Conservation (phyloP, 176 grass and related monocot species). For the Zizania latifolia region DNA sequence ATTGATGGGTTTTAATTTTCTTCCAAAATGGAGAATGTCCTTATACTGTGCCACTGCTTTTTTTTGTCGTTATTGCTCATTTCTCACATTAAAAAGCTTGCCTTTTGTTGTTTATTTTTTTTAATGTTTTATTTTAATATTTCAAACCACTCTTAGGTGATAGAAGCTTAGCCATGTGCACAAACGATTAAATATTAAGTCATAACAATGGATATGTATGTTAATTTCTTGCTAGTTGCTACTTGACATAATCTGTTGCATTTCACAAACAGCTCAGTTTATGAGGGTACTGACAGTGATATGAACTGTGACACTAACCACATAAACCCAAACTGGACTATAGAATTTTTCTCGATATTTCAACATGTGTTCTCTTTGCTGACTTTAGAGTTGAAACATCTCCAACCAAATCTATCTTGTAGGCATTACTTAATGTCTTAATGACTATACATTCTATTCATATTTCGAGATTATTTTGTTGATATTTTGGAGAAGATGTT, state of each 20-base stretch:
- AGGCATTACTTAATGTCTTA: neutral
- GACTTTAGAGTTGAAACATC: neutral
- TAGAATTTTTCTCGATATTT: neutral
- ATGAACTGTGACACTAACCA: neutral
- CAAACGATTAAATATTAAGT: neutral
- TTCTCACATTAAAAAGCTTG: neutral
- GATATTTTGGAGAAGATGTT: neutral
- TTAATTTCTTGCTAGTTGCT: neutral
- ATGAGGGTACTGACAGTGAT: neutral
- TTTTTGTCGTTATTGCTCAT: neutral
- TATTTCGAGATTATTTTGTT: neutral
- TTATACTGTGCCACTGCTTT: neutral
- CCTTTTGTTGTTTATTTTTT: neutral
- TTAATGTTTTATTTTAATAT: too few species aligned
- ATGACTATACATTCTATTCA: neutral
- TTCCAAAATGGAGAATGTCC: neutral
- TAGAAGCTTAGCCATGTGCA: neutral
- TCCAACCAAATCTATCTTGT: neutral
- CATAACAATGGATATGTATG: neutral
- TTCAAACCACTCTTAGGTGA: neutral
- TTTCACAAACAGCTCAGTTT: neutral
- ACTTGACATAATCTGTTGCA: neutral
- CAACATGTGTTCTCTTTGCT: neutral
- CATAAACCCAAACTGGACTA: neutral
- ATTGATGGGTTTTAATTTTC: neutral